Conservation (phyloP, 192 early-diverging fungal genomes). For the Neocallimastix lanati region DNA sequence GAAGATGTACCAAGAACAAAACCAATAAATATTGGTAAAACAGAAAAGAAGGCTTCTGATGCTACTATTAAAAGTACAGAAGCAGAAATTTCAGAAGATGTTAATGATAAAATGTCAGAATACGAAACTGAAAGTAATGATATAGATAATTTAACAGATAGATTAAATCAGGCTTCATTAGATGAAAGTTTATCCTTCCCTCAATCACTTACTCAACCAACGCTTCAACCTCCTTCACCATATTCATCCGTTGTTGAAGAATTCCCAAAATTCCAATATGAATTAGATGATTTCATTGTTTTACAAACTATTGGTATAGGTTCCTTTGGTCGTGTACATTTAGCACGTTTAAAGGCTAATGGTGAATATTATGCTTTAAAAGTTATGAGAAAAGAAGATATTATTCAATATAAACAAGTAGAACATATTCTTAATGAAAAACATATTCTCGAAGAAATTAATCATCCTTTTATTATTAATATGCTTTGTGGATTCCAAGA, state of each 20-base stretch:
- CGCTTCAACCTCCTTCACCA: background rate
- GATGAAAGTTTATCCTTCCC: background rate
- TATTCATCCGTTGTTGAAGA: background rate
- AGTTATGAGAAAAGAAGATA: conserved; percentile 31
- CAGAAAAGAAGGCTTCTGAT: background rate
- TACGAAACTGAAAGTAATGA: background rate
- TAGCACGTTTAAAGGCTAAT: conserved; percentile 4
- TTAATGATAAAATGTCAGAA: background rate
- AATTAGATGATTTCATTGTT: background rate
- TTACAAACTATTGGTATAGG: conserved; percentile 1
- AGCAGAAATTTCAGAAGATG: background rate
- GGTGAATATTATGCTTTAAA: conserved; percentile 37
- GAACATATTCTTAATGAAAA: conserved; percentile 38
- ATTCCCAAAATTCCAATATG: background rate
- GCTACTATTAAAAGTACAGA: background rate
- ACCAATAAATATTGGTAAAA: background rate
- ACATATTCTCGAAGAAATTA: conserved; percentile 23
- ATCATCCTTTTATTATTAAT: conserved; percentile 14
- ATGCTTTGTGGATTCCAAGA: conserved; percentile 78
- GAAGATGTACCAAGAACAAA: background rate
- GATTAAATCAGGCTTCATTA: background rate
- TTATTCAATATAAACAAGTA: conserved; percentile 27
- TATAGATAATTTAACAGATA: background rate
- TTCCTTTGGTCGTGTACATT: background rate
- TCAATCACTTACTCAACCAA: background rate